Conservation (phyloP, 129 eudicot species). For the Kitagawia praeruptora region DNA sequence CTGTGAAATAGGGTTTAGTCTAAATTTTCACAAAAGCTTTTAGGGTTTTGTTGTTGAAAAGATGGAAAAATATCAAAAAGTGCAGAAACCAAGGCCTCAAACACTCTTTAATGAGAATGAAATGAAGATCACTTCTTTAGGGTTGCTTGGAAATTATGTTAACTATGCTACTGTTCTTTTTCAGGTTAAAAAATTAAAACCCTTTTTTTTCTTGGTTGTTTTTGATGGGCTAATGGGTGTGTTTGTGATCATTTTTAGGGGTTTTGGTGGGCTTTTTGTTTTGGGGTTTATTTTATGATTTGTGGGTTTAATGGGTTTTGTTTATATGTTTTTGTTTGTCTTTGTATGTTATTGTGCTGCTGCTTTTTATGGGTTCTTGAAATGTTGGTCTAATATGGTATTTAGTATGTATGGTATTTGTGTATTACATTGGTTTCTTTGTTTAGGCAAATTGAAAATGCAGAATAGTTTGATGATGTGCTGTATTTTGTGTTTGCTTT, state of each 20-base stretch:
- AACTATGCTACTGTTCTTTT: not conserved
- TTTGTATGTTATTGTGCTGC: not conserved
- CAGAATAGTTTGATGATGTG: not conserved
- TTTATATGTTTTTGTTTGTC: not conserved
- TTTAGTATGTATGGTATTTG: not conserved
- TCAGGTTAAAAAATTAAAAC: not conserved
- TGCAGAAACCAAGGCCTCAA: not conserved
- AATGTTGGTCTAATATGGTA: not conserved
- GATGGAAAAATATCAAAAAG: not conserved
- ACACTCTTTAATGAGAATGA: not conserved
- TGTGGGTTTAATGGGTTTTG: not conserved
- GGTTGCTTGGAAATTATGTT: not conserved
- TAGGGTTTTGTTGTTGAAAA: conserved; percentile 20
- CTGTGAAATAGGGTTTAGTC: not conserved
- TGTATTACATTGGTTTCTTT: not conserved
- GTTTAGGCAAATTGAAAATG: not conserved
- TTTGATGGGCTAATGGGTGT: not conserved
- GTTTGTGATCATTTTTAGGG: not conserved
- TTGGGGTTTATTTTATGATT: not conserved
- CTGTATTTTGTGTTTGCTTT: not conserved
- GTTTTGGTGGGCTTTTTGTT: not conserved
- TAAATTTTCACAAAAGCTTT: conserved; percentile 26
- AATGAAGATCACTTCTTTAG: not conserved
- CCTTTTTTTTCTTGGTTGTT: not conserved
- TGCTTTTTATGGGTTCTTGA: not conserved